Evolutionary conservation across 148 eudicot genomes (phyloP).

Genomic region (Cornus suecica): DNA sequence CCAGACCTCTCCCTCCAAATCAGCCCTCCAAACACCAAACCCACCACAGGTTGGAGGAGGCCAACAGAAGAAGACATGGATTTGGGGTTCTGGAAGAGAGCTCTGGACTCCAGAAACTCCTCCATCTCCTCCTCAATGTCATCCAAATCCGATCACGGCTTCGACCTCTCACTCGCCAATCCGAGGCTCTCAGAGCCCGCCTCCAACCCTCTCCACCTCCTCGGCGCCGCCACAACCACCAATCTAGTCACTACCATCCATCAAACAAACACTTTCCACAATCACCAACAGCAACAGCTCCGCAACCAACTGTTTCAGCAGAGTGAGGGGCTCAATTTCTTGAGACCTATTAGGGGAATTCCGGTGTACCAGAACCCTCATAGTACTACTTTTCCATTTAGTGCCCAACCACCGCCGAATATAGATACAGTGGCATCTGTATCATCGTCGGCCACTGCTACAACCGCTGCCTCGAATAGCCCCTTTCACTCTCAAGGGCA

Average conservation of each 20-base stretch:
- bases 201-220: conserved; percentile 4
- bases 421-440: conserved; percentile 14
- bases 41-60: conserved; percentile 24
- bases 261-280: not conserved
- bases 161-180: conserved; percentile 37
- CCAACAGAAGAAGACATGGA: conserved; percentile 28
- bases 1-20: conserved; percentile 75
- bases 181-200: conserved; percentile 11
- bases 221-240: conserved; percentile 1
- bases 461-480: conserved; percentile 8
- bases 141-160: conserved; percentile 4
- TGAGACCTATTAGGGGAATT: conserved; percentile 59
- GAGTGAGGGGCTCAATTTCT: conserved; percentile 35
- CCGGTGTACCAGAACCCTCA: conserved; percentile 58
- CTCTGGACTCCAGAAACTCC: conserved; percentile 36
- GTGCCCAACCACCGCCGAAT: conserved; percentile 25
- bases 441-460: conserved; percentile 5
- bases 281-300: conserved; percentile 16
- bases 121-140: conserved; percentile 22
- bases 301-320: conserved; percentile 15
- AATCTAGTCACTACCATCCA: conserved; percentile 18
- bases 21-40: conserved; percentile 57
- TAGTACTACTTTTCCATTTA: conserved; percentile 31
- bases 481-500: conserved; percentile 30
- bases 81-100: conserved; percentile 53